Conservation (phyloP, 148 eudicot genomes). For the Limonium bicolor region DNA sequence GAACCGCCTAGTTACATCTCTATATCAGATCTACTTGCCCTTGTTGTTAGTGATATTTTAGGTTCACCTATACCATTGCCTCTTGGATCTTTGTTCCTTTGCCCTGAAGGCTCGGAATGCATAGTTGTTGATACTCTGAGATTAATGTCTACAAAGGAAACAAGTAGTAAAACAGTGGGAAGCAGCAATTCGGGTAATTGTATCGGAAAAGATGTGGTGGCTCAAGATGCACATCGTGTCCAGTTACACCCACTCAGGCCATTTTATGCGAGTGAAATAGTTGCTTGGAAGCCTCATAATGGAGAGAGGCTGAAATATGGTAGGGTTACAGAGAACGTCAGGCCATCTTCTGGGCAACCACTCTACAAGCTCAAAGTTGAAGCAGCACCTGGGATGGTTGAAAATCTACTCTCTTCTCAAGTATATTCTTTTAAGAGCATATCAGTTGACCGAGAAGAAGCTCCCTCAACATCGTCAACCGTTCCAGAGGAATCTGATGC, state of each 20-base stretch:
- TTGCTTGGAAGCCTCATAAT: constrained; percentile 85
- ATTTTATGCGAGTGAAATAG: constrained; percentile 84
- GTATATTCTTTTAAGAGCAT: constrained; percentile 84
- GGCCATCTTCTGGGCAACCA: constrained; percentile 92
- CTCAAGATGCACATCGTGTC: constrained; percentile 84
- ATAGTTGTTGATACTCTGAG: constrained; percentile 52
- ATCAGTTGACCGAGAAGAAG: constrained; percentile 33
- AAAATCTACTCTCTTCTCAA: constrained; percentile 68
- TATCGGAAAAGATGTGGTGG: constrained; percentile 59
- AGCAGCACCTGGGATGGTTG: constrained; percentile 43
- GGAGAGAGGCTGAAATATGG: constrained; percentile 96
- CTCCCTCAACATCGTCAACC: constrained; percentile 31
- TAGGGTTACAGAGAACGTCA: constrained; percentile 72
- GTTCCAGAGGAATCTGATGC: constrained; percentile 12
- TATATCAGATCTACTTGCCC: constrained; percentile 51
- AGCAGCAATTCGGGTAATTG: constrained; percentile 28
- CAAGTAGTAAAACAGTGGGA: constrained; percentile 20
- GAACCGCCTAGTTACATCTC: constrained; percentile 82
- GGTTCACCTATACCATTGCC: constrained; percentile 63
- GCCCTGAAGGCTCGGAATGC: constrained; percentile 67
- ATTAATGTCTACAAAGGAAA: constrained; percentile 39
- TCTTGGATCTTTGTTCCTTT: constrained; percentile 58
- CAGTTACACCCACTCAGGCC: constrained; percentile 97
- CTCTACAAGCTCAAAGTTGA: constrained; percentile 81
- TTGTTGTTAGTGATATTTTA: constrained; percentile 61